Evolutionary conservation across 768 basidiomycete genomes (phyloP).

Genomic region (Lactarius indigo): DNA sequence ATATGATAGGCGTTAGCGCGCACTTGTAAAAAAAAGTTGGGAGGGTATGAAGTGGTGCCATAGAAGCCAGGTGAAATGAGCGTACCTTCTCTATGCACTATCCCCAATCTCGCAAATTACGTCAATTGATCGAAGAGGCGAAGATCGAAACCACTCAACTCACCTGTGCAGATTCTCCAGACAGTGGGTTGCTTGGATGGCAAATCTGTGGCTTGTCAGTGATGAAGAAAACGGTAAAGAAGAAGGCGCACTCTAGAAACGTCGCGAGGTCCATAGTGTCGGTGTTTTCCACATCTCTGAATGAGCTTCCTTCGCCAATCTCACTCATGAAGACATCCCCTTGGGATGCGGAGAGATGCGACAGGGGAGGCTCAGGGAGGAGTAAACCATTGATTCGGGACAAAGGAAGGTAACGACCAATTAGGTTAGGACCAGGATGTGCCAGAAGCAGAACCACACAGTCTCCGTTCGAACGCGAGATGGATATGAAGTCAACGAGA

Average conservation of each 20-base stretch:
- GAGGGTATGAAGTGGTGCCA: background rate
- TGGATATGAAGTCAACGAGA: conserved; percentile 62
- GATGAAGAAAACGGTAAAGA: conserved; percentile 15
- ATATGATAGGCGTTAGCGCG: conserved; percentile 75
- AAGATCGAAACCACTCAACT: conserved; percentile 21
- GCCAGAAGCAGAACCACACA: conserved; percentile 67
- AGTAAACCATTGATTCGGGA: conserved; percentile 64
- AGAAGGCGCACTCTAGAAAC: conserved; percentile 61
- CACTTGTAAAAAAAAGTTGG: conserved; percentile 37
- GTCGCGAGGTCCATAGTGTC: conserved; percentile 76
- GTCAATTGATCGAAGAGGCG: conserved; percentile 14
- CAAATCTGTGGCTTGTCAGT: conserved; percentile 46
- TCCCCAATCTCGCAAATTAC: conserved; percentile 41
- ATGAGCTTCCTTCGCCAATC: conserved; percentile 42
- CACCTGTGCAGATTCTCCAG: conserved; percentile 63
- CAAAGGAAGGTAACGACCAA: conserved; percentile 67
- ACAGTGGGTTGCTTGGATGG: conserved; percentile 71
- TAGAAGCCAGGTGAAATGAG: background rate
- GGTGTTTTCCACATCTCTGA: conserved; percentile 54
- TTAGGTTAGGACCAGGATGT: conserved; percentile 65
- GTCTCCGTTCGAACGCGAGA: conserved; percentile 62
- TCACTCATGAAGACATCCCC: conserved; percentile 51
- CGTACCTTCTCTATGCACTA: conserved; percentile 67
- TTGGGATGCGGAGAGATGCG: conserved; percentile 41
- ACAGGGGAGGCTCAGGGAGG: conserved; percentile 48